Evolutionary conservation across 495 filamentous ascomycete species (phyloP).

Genomic region (Elaphomyces granulatus): DNA sequence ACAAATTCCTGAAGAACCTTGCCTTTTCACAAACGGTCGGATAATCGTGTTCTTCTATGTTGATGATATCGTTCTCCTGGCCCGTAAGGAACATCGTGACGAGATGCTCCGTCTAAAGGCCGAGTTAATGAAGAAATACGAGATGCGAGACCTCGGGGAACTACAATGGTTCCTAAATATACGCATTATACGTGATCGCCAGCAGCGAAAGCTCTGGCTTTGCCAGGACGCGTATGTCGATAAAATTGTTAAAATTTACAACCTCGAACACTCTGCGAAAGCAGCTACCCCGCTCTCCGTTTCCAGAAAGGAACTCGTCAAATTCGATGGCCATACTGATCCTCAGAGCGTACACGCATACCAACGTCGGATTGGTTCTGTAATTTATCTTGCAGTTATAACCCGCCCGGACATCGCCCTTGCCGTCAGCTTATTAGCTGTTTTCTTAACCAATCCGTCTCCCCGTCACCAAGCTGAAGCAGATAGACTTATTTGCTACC

Average conservation of each 20-base stretch:
- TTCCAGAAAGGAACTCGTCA: slow-evolving; percentile 1
- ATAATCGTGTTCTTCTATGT: slow-evolving; percentile 17
- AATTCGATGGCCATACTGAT: slow-evolving; percentile 1
- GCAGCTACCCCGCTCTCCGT: not conserved
- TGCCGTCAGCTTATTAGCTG: slow-evolving; percentile 6
- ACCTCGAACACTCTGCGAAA: not conserved
- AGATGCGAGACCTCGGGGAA: slow-evolving; percentile 2
- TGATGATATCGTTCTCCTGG: slow-evolving; percentile 11
- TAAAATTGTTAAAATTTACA: not conserved
- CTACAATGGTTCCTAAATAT: slow-evolving; percentile 12
- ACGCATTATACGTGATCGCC: not conserved
- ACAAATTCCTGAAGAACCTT: slow-evolving; percentile 9
- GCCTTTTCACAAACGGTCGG: slow-evolving; percentile 7
- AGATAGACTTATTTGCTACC: slow-evolving; percentile 4
- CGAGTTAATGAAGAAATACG: slow-evolving; percentile 3
- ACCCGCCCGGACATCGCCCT: slow-evolving; percentile 13
- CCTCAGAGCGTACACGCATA: slow-evolving; percentile 9
- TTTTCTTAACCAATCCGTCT: slow-evolving; percentile 12
- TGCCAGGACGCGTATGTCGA: not conserved
- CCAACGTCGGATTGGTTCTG: slow-evolving; percentile 14
- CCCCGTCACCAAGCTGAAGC: slow-evolving; percentile 6
- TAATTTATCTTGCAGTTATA: slow-evolving; percentile 11
- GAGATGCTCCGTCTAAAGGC: slow-evolving; percentile 4
- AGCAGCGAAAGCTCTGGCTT: not conserved
- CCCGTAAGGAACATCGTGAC: not conserved